Base-by-base conservation (phyloP, 768 basidiomycete genomes). In the Lactarius tabidus region DNA sequence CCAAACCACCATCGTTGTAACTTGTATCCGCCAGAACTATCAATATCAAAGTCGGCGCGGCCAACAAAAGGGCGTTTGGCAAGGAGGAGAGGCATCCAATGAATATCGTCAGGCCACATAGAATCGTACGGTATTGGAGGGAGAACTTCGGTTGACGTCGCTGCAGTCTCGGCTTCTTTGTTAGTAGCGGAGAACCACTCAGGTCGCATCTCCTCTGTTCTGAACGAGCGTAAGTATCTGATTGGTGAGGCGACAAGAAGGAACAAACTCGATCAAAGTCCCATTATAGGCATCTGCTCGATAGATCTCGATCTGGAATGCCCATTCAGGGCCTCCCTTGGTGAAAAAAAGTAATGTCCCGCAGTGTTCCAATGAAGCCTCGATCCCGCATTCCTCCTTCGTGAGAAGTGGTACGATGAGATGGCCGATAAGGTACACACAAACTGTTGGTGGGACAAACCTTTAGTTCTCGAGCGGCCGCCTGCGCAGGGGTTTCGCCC, bases 141-240 rank as follows among this genome's bases (percentile, higher is more conserved):
- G 6, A 76, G 54, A 57, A 23, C 23, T 14, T 54, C 41, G 0
- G 43, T 45, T 4, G 51, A 41, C 53, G 9, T 57, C 35, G 14
- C 35, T 59, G 39, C 48, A 59, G 57, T 29, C 56, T 67, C 67
- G 15, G 36, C 8, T 28, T 33, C 41, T 2, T 23, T 63, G 38
- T 63, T 52, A 29, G 64, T 69, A 10, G 80, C 69, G 18, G 80
- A 75, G 72, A 91, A 93, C 93, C 93, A 95, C 70, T 85, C 73
- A 0, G 93, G 93, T 23, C 80, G 80, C 93, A 95, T 95, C 73
- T 95, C 93, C 36, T 95, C 92, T 0, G 89, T 85, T 70, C 93
- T 95, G 61, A 59, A 23, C 17, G 7, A 52, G 48, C 14, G 14
- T 60, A 8, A 33, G 18, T 8, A 20, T 55, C 9, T 60, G 29